Evolutionary conservation across 2,329 filamentous ascomycete genomes (phyloP).

Genomic region (Aspergillaceae sp.): DNA sequence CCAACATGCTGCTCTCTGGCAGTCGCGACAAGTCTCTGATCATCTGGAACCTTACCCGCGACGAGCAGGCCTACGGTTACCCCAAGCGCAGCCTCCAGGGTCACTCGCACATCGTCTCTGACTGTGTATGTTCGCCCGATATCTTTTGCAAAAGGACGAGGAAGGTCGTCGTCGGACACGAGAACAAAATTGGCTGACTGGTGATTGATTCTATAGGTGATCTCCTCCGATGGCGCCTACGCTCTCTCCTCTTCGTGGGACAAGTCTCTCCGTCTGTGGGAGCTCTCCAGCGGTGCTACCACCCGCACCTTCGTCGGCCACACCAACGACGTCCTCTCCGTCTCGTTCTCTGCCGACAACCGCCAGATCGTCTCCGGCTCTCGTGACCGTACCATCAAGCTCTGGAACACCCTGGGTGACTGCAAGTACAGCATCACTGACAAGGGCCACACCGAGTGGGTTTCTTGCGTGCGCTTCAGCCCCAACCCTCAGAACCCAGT

Average conservation of each 20-base stretch:
- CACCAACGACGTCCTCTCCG: conserved; percentile 98
- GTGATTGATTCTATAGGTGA: conserved; percentile 56
- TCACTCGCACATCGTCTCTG: conserved; percentile 99
- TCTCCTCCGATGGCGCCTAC: conserved; percentile 98
- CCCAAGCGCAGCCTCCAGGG: conserved; percentile 98
- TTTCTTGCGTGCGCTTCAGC: conserved; percentile 98
- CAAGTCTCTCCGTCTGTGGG: conserved; percentile 99
- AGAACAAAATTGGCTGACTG: neutral
- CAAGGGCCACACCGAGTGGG: conserved; percentile 99
- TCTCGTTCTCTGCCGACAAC: conserved; percentile 99
- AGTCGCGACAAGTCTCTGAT: conserved; percentile 98
- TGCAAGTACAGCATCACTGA: conserved; percentile 99
- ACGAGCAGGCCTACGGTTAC: conserved; percentile 96
- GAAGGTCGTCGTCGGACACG: neutral
- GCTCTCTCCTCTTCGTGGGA: conserved; percentile 98
- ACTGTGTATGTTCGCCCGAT: conserved; percentile 71
- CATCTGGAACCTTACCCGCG: conserved; percentile 99
- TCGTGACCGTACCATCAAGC: conserved; percentile 97
- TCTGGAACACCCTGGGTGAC: conserved; percentile 99
- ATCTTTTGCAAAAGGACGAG: too few species aligned
- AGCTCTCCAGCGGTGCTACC: conserved; percentile 93
- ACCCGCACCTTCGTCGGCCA: conserved; percentile 98
- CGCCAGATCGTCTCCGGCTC: conserved; percentile 99
- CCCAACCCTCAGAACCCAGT: conserved; percentile 99
- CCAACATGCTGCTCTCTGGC: conserved; percentile 98